Percentiles rank a stretch among this genome's conserved stretches.
Conservation (phyloP, 2,329 filamentous ascomycete genomes). For the Colletotrichum destructivum region DNA sequence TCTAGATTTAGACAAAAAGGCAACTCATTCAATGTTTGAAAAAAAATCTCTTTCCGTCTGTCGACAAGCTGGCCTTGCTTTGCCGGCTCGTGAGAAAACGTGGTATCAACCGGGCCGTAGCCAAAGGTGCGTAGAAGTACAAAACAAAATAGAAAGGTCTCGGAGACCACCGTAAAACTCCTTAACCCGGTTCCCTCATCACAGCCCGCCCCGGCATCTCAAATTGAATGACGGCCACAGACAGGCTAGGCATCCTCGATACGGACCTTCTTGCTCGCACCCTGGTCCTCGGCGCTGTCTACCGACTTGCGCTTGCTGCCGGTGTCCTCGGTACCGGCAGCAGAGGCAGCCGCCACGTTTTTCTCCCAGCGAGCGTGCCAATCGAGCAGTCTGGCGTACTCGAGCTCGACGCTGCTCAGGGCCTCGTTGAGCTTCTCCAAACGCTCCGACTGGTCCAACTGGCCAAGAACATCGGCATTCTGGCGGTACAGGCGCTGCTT, state of each 20-base stretch:
- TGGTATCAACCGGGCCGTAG: conserved; percentile 41
- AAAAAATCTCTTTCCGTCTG: conserved; percentile 11
- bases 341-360: conserved; percentile 45
- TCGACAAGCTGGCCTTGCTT: conserved; percentile 13
- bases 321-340: conserved; percentile 29
- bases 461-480: conserved; percentile 79
- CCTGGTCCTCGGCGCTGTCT: conserved; percentile 47
- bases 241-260: conserved; percentile 49
- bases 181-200: conserved; percentile 1
- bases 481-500: conserved; percentile 84
- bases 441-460: conserved; percentile 78
- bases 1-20: not conserved
- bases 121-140: conserved; percentile 31
- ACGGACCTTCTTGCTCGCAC: conserved; percentile 62
- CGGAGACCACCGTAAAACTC: conserved; percentile 31
- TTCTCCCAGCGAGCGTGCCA: conserved; percentile 58
- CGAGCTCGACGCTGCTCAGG: conserved; percentile 76
- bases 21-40: not conserved
- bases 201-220: not conserved
- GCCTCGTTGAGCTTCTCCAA: conserved; percentile 81
- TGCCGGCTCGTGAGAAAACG: conserved; percentile 15
- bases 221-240: not conserved
- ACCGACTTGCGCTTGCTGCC: conserved; percentile 64
- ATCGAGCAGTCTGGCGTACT: conserved; percentile 78
- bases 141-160: conserved; percentile 5